phyloP scores from a whole-genome alignment of 805 yeast species.

The Saccharomycopsis selenospora region DNA sequence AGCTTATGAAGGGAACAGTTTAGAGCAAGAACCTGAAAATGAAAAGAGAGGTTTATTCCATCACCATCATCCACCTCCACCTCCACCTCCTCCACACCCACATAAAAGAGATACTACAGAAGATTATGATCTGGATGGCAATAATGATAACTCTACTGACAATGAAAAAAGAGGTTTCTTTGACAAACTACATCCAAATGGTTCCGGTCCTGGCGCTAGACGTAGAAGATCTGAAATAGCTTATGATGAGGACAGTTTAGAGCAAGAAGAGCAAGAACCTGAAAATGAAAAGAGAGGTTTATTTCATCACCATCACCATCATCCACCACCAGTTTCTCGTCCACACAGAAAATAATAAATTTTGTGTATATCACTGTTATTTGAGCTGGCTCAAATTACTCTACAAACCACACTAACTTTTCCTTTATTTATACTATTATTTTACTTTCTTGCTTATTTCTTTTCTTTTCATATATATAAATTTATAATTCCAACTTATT shows the following conservation, averaged over 20 bases:
- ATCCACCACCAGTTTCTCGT: background rate
- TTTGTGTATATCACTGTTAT: background rate
- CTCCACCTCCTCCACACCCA: background rate
- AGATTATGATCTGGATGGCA: too few species aligned
- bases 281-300: background rate
- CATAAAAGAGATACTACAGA: background rate
- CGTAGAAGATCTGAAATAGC: background rate
- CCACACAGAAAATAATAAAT: background rate
- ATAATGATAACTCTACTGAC: too few species aligned
- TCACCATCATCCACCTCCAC: constrained; percentile 2
- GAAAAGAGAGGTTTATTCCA: background rate
- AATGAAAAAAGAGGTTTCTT: too few species aligned
- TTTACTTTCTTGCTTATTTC: background rate
- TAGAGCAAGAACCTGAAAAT: background rate
- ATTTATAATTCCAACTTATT: too few species aligned
- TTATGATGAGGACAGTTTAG: background rate
- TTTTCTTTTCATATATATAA: background rate
- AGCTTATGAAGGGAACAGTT: background rate
- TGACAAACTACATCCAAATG: background rate
- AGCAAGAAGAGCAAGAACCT: background rate
- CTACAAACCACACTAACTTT: too few species aligned
- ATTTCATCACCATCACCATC: background rate
- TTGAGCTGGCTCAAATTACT: background rate
- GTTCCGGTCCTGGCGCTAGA: background rate
- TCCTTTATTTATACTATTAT: background rate